These are phyloP conservation scores for Bombardia bombarda DNA, from an alignment of 495 filamentous ascomycete genomes.

Conservation along the genomic window DNA sequence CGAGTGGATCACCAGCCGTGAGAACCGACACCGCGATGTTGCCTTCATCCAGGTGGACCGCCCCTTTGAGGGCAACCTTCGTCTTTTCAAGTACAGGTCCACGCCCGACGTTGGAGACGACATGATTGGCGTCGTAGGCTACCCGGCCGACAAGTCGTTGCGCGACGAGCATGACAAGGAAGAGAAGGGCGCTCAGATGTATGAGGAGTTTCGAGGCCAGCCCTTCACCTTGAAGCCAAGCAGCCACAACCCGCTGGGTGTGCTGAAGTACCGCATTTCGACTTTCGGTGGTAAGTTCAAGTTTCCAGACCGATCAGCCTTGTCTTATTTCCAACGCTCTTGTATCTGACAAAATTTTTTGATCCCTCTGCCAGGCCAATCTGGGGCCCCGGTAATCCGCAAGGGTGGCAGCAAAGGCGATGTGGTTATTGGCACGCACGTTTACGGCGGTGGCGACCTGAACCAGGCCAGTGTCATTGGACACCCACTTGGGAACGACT, in stretches of 20 bases:
- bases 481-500: slow-evolving; percentile 19
- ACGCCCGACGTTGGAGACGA: slow-evolving; percentile 22
- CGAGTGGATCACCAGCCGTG: slow-evolving; percentile 23
- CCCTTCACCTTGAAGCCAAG: slow-evolving; percentile 19
- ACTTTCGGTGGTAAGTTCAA: slow-evolving; percentile 30
- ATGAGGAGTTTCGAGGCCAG: slow-evolving; percentile 23
- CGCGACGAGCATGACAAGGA: slow-evolving; percentile 4
- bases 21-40: slow-evolving; percentile 27
- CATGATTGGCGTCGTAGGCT: slow-evolving; percentile 33
- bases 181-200: slow-evolving; percentile 33
- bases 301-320: slow-evolving; percentile 1
- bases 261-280: slow-evolving; percentile 32
- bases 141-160: slow-evolving; percentile 29
- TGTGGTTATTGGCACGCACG: slow-evolving; percentile 25
- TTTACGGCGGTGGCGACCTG: slow-evolving; percentile 19
- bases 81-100: slow-evolving; percentile 17
- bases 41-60: slow-evolving; percentile 29
- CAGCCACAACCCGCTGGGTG: slow-evolving; percentile 9
- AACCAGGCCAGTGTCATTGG: slow-evolving; percentile 29
- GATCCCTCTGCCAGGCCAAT: slow-evolving; percentile 23
- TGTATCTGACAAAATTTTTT: too few species aligned
- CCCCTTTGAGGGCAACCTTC: slow-evolving; percentile 28
- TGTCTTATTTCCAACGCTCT: not conserved
- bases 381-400: slow-evolving; percentile 27
- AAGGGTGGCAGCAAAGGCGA: slow-evolving; percentile 7